Conservation (phyloP, 208 protist genomes). For the Trypanosoma cruzi region DNA sequence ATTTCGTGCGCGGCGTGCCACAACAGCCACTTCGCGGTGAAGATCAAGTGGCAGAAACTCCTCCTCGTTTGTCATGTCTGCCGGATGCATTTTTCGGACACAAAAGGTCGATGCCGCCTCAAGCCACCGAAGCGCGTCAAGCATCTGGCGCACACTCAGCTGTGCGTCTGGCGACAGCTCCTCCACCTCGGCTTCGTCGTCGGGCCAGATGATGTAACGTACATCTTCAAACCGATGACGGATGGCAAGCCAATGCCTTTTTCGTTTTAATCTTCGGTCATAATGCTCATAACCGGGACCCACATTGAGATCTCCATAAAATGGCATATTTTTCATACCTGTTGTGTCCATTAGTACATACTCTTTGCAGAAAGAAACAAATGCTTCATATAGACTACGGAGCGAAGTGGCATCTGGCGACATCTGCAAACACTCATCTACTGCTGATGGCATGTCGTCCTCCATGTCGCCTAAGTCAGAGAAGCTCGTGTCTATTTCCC, state of each 20-base stretch:
- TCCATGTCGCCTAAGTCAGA: constrained; percentile 79
- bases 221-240: constrained; percentile 77
- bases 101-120: constrained; percentile 86
- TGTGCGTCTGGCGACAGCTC: neutral
- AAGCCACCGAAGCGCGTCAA: constrained; percentile 74
- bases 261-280: constrained; percentile 71
- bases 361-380: constrained; percentile 69
- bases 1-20: constrained; percentile 34
- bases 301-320: constrained; percentile 72
- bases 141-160: constrained; percentile 55
- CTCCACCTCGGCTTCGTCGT: neutral
- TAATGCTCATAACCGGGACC: constrained; percentile 88
- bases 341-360: constrained; percentile 87
- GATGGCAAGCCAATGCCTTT: constrained; percentile 79
- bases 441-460: constrained; percentile 78
- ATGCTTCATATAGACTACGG: constrained; percentile 34
- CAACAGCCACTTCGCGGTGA: constrained; percentile 54
- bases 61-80: constrained; percentile 39
- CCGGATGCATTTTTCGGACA: constrained; percentile 62
- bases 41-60: constrained; percentile 74
- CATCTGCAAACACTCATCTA: constrained; percentile 58
- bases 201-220: constrained; percentile 76
- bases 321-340: constrained; percentile 79
- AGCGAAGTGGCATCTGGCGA: constrained; percentile 32
- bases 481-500: constrained; percentile 79